Evolutionary conservation across 352 stramenopile species (phyloP), one percentile per base, ranked within the genome.

Genomic region (Pythium monospermum): DNA sequence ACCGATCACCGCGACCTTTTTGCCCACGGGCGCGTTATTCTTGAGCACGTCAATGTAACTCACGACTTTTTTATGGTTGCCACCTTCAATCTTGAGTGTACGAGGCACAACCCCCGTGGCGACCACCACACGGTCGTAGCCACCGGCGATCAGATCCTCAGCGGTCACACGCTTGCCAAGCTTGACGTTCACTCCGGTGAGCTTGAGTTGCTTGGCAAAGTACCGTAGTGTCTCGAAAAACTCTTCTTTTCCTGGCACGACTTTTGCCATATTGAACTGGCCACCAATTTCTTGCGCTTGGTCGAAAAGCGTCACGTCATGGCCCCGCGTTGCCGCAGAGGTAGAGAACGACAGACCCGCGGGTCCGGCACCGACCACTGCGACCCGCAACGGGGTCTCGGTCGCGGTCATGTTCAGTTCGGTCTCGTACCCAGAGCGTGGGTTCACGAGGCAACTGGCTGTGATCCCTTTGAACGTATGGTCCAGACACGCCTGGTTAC

Each of bases 221-320:
- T 98, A 98, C 7, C 95, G 82, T 35, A 99, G 71, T 15, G 95
- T 98, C 76, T 99, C 96, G 62, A 98, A 85, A 57, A 99, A 99
- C 61, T 98, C 96, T 54, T 98, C 94, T 67, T 99, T 99, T 21
- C 96, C 95, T 11, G 96, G 96, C 47, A 99, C 83, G 35, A 75
- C 69, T 76, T 98, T 98, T 33, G 96, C 96, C 83, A 98, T 96
- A 63, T 98, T 97, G 59, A 99, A 99, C 71, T 99, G 94, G 16
- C 91, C 92, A 40, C 92, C 92, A 51, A 98, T 92, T 38, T 78
- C 66, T 12, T 76, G 58, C 2, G 69, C 67, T 52, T 92, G 72
- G 54, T 99, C 96, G 52, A 97, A 98, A 2, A 99, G 70, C 15
- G 89, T 98, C 7, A 98, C 92, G 4, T 91, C 64, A 58, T 98